Percentiles rank a stretch among this genome's conserved stretches.
phyloP scores from a whole-genome alignment of 805 yeast species.

The Torulaspora maleeae region DNA sequence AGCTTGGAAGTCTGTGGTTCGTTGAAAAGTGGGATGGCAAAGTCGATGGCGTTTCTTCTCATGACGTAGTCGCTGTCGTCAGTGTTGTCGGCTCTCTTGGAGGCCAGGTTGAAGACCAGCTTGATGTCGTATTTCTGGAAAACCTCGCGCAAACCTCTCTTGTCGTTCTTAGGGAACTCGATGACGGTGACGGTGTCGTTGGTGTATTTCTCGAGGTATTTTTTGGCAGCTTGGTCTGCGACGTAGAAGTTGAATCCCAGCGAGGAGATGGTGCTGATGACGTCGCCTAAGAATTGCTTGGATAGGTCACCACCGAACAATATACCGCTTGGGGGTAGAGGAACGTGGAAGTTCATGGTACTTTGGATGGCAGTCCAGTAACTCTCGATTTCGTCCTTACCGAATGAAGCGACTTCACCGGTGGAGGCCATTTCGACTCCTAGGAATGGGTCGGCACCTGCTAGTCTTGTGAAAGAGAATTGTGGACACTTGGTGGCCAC shows the following conservation, averaged over 20 bases:
- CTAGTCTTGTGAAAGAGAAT: constrained; percentile 95
- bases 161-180: constrained; percentile 89
- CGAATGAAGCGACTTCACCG: constrained; percentile 98
- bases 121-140: constrained; percentile 82
- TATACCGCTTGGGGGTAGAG: constrained; percentile 83
- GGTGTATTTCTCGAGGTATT: constrained; percentile 54
- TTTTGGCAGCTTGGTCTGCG: constrained; percentile 67
- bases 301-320: constrained; percentile 91
- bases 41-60: constrained; percentile 99
- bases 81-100: constrained; percentile 78
- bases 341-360: constrained; percentile 94
- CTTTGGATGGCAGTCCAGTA: constrained; percentile 97
- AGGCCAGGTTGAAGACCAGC: constrained; percentile 89
- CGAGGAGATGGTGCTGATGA: constrained; percentile 62
- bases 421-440: constrained; percentile 99
- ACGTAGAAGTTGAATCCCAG: constrained; percentile 75
- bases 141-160: constrained; percentile 87
- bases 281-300: constrained; percentile 63
- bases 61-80: constrained; percentile 89
- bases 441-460: constrained; percentile 98
- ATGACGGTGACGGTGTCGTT: constrained; percentile 43
- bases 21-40: constrained; percentile 91
- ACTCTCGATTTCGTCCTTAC: constrained; percentile 77
- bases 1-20: constrained; percentile 90
- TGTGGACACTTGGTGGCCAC: constrained; percentile 98